Conservation (phyloP, 495 filamentous ascomycete genomes). For the Podospora didyma region DNA sequence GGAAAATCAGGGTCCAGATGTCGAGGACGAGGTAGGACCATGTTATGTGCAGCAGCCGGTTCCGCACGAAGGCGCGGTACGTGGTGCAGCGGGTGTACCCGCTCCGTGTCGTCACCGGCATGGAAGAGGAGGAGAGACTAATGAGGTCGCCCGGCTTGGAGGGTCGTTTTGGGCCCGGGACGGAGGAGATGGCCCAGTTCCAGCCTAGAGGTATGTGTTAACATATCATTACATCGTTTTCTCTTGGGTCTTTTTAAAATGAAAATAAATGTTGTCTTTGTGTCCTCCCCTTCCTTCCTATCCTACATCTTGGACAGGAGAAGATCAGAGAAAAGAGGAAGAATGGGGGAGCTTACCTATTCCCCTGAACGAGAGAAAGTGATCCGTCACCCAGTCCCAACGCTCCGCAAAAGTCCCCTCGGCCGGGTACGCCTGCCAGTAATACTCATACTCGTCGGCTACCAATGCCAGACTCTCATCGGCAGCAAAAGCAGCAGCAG, state of each 20-base stretch:
- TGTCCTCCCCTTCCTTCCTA: not conserved
- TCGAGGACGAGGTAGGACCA: conserved; percentile 63
- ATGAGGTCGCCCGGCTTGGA: not conserved
- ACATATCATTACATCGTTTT: too few relatives aligned
- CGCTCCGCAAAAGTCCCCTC: conserved; percentile 52
- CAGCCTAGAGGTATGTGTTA: conserved; percentile 51
- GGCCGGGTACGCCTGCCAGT: conserved; percentile 72
- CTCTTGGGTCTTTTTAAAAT: too few relatives aligned
- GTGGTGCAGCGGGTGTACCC: conserved; percentile 38
- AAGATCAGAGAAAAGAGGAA: not conserved
- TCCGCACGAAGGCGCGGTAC: conserved; percentile 40
- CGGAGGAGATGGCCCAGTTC: conserved; percentile 47
- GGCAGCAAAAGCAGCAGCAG: too few relatives aligned
- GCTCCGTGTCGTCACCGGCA: conserved; percentile 16
- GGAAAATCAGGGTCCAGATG: conserved; percentile 58
- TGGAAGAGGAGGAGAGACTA: conserved; percentile 8
- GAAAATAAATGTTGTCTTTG: not conserved
- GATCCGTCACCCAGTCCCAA: conserved; percentile 66
- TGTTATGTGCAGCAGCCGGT: conserved; percentile 44
- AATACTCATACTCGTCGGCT: conserved; percentile 38
- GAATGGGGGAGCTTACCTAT: conserved; percentile 32
- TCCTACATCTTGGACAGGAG: not conserved
- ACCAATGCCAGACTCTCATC: conserved; percentile 20
- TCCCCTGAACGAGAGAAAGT: conserved; percentile 66
- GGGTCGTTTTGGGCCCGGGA: conserved; percentile 7